Base-by-base conservation (phyloP, 2,329 filamentous ascomycete species). In the Colletotrichum viniferum region DNA sequence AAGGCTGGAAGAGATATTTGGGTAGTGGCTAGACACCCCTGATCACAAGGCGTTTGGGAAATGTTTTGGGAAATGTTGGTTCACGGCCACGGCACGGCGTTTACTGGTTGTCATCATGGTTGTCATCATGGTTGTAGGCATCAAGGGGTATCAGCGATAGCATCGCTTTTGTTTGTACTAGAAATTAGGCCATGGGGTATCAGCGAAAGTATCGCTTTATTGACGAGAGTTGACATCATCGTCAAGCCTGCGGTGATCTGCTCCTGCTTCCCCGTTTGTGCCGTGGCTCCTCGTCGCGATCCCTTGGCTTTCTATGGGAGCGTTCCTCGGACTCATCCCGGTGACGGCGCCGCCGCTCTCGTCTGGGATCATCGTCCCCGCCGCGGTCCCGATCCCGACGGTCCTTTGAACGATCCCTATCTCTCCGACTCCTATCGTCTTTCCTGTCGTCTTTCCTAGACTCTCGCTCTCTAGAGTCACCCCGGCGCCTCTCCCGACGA, bases 1-100 rank as follows among this genome's bases (percentile, higher is more conserved):
- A 96, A 80, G 95, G 94, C 3, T 97, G 95, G 95, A 96, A 95
- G 84, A 89, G 92, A 79, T 97, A 96, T 85, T 85, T 96, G 68
- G 86, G 86, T 8, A 85, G 83, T 71, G 82, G 83, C 56, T 86
- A 48, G 43, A 21, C n/a, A 48, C 43, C 43, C 73, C 81, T 62
- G 58, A 38, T 16, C 43, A 18, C n/a, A 34, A 30, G 16, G 21
- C 26, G 28, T 30, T 26, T 68, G 10, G 24, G 34, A 48, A 21
- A 48, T 48, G 18, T 48, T 30, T 30, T 68, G 10, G n/a, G 34
- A 48, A 21, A 48, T 48, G 9, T 48, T 48, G 10, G n/a, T 43
- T 24, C 48, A 63, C 28, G 56, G 12, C 36, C 21, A 65, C 21
- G 64, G 68, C 38, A 73, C 30, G 55, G 58, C 68, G 48, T 77